Evolutionary conservation across 768 basidiomycete species (phyloP).

Genomic region (Boletus vinaceobasis): DNA sequence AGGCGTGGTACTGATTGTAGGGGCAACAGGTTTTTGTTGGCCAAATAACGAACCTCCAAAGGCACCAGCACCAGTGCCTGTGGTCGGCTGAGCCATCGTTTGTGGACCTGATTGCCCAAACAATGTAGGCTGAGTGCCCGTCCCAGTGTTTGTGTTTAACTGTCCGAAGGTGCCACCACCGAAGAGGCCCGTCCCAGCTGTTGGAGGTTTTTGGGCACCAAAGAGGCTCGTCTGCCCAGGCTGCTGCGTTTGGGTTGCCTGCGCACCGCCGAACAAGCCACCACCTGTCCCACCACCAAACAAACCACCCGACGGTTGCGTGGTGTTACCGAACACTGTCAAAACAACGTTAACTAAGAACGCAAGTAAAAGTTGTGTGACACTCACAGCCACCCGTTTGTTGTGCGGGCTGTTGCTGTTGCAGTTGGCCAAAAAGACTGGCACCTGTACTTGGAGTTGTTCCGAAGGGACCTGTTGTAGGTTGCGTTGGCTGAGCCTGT

Average conservation of each 20-base stretch:
- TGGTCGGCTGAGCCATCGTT: slow-evolving; percentile 35
- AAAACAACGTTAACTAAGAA: slow-evolving; percentile 8
- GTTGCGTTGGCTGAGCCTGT: slow-evolving; percentile 23
- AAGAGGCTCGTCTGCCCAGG: slow-evolving; percentile 29
- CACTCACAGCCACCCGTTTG: slow-evolving; percentile 36
- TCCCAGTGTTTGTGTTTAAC: slow-evolving; percentile 29
- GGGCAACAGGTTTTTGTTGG: slow-evolving; percentile 46
- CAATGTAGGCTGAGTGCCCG: slow-evolving; percentile 33
- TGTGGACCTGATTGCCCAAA: slow-evolving; percentile 56
- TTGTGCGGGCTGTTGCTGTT: slow-evolving; percentile 39
- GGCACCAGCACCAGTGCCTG: slow-evolving; percentile 23
- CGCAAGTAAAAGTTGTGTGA: neutral
- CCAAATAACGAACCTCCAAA: slow-evolving; percentile 50
- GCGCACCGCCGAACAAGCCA: slow-evolving; percentile 35
- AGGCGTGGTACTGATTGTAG: slow-evolving; percentile 42
- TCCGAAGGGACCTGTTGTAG: slow-evolving; percentile 31
- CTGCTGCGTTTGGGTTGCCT: slow-evolving; percentile 39
- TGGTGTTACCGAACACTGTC: slow-evolving; percentile 38
- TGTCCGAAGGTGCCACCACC: slow-evolving; percentile 51
- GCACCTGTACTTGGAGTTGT: slow-evolving; percentile 16
- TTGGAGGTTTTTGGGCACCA: slow-evolving; percentile 29
- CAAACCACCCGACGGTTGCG: slow-evolving; percentile 31
- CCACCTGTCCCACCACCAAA: slow-evolving; percentile 36
- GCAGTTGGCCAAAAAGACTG: slow-evolving; percentile 33
- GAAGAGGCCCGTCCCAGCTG: slow-evolving; percentile 41